Evolutionary conservation across 352 stramenopile species (phyloP).

Genomic region (Globisporangium nagaii): DNA sequence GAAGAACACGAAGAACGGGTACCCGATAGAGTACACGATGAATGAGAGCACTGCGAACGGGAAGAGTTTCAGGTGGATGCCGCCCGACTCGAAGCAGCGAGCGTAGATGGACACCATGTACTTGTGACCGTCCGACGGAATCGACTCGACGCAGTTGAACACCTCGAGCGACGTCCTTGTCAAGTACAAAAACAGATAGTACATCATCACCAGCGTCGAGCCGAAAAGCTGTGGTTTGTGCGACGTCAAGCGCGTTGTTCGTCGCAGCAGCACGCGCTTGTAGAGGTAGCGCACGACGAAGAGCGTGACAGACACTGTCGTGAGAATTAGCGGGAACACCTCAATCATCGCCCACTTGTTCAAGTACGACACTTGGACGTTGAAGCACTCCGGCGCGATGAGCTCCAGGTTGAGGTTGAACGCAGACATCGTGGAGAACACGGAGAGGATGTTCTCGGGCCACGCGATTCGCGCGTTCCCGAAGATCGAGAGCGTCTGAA

Average conservation of each 20-base stretch:
- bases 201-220: constrained; percentile 77
- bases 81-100: constrained; percentile 47
- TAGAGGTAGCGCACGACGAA: constrained; percentile 52
- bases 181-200: constrained; percentile 77
- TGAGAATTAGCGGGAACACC: constrained; percentile 45
- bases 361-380: constrained; percentile 61
- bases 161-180: constrained; percentile 68
- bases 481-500: constrained; percentile 84
- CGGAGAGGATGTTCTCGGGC: constrained; percentile 46
- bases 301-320: constrained; percentile 28
- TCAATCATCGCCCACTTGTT: constrained; percentile 73
- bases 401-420: constrained; percentile 87
- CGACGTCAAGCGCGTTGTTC: constrained; percentile 47
- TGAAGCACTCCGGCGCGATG: constrained; percentile 74
- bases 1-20: constrained; percentile 63
- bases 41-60: constrained; percentile 58
- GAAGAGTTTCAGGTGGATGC: constrained; percentile 61
- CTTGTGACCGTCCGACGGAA: constrained; percentile 52
- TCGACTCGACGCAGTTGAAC: constrained; percentile 71
- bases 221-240: constrained; percentile 67
- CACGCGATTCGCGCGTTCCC: constrained; percentile 61
- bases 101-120: constrained; percentile 76
- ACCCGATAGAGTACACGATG: constrained; percentile 66
- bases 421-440: constrained; percentile 63
- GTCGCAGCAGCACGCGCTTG: constrained; percentile 48